phyloP scores from a whole-genome alignment of 2,329 filamentous ascomycete genomes.

The Catunica adiposa region DNA sequence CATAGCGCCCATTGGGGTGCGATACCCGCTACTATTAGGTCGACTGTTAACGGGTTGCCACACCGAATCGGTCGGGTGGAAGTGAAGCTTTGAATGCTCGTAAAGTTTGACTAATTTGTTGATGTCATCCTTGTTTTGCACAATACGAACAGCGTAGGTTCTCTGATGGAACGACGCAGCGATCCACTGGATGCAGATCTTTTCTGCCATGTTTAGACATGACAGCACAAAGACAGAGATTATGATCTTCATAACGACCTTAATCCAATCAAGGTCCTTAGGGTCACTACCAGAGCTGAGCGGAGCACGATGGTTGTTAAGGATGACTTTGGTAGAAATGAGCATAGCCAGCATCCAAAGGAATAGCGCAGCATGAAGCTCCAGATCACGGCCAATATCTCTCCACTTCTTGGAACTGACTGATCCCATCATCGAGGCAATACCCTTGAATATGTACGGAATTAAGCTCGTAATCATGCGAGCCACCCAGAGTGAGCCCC shows the following conservation, averaged over 20 bases:
- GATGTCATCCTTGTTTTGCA: slow-evolving; percentile 83
- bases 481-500: slow-evolving; percentile 75
- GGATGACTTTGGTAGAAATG: slow-evolving; percentile 69
- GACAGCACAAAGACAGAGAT: slow-evolving; percentile 68
- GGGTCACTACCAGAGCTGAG: slow-evolving; percentile 26
- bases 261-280: slow-evolving; percentile 50
- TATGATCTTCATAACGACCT: slow-evolving; percentile 68
- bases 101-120: slow-evolving; percentile 37
- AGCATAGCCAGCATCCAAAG: slow-evolving; percentile 83
- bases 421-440: slow-evolving; percentile 59
- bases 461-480: slow-evolving; percentile 36
- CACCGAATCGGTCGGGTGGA: slow-evolving; percentile 36
- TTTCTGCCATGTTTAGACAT: slow-evolving; percentile 71
- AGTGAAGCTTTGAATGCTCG: slow-evolving; percentile 61
- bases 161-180: slow-evolving; percentile 82
- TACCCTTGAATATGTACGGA: slow-evolving; percentile 28
- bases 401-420: slow-evolving; percentile 88
- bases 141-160: slow-evolving; percentile 80
- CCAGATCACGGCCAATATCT: slow-evolving; percentile 70
- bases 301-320: slow-evolving; percentile 32
- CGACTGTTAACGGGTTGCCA: slow-evolving; percentile 26
- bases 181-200: slow-evolving; percentile 88
- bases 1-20: slow-evolving; percentile 59
- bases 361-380: slow-evolving; percentile 72
- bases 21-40: slow-evolving; percentile 37